phyloP scores from a whole-genome alignment of 2,329 filamentous ascomycete genomes.

The Sporothrix dimorphospora region DNA sequence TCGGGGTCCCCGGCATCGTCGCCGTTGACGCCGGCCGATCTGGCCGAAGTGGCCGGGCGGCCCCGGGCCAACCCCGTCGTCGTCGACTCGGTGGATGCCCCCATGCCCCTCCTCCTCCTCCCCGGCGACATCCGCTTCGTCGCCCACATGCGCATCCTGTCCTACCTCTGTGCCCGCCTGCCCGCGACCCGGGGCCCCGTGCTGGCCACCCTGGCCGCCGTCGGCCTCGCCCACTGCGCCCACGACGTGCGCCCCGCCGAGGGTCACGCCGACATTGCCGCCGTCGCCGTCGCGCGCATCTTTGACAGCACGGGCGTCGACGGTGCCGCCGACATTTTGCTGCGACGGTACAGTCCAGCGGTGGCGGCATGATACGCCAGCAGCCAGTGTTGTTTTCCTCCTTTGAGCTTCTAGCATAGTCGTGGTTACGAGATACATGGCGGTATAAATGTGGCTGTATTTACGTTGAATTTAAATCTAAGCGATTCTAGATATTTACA shows the following conservation, averaged over 20 bases:
- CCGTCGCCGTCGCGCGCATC: constrained; percentile 31
- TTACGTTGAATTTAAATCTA: too few relatives aligned
- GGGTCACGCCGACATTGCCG: constrained; percentile 32
- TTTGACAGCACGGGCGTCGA: constrained; percentile 32
- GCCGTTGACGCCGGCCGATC: not conserved
- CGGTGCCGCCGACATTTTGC: constrained; percentile 30
- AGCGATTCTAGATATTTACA: too few relatives aligned
- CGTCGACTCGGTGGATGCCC: not conserved
- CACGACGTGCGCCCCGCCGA: constrained; percentile 35
- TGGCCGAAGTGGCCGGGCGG: not conserved
- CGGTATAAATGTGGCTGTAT: too few relatives aligned
- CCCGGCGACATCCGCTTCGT: constrained; percentile 35
- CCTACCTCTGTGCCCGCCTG: constrained; percentile 32
- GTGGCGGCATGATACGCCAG: not conserved
- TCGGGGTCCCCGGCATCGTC: not conserved
- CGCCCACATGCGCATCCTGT: constrained; percentile 34
- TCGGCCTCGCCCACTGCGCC: constrained; percentile 34
- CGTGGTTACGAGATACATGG: too few relatives aligned
- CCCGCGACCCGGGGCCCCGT: constrained; percentile 32
- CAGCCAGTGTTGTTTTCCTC: too few relatives aligned
- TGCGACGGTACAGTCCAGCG: constrained; percentile 27
- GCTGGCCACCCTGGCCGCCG: constrained; percentile 33
- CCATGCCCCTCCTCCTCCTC: constrained; percentile 27
- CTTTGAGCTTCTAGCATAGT: too few relatives aligned
- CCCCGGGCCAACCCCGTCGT: too few relatives aligned